These are phyloP conservation scores for Atkinsonella texensis DNA, from an alignment of 2,329 filamentous ascomycete genomes.

Conservation along the genomic window DNA sequence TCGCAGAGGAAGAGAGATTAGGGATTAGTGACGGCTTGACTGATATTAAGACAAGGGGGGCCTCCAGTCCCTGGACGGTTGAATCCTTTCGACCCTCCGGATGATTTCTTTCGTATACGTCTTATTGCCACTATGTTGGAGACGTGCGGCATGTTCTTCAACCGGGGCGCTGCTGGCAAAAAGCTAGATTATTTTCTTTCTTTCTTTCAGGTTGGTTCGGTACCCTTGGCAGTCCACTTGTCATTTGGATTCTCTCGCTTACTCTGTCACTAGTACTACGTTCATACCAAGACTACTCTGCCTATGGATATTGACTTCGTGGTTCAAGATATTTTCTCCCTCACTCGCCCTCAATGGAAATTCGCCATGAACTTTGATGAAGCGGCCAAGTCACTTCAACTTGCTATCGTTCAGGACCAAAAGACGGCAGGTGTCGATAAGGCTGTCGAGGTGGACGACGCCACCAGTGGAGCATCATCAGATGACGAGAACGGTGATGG, in stretches of 20 bases:
- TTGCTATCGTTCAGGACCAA: conserved; percentile 84
- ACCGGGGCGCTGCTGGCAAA: conserved; percentile 84
- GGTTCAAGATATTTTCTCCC: conserved; percentile 78
- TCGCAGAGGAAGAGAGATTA: conserved; percentile 2
- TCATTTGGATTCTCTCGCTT: neutral
- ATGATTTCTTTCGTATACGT: conserved; percentile 93
- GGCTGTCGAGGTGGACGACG: conserved; percentile 57
- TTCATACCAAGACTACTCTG: conserved; percentile 75
- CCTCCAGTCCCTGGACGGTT: conserved; percentile 67
- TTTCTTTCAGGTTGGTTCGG: conserved; percentile 64
- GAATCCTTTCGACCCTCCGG: conserved; percentile 72
- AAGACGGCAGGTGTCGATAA: conserved; percentile 65
- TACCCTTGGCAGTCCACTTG: neutral
- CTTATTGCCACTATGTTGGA: conserved; percentile 82
- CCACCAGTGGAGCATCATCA: conserved; percentile 55
- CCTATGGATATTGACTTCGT: conserved; percentile 98
- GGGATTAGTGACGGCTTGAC: neutral
- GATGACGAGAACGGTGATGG: conserved; percentile 65
- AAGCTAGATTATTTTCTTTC: conserved; percentile 96
- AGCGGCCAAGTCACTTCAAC: conserved; percentile 69
- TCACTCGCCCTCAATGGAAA: conserved; percentile 88
- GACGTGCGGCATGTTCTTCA: conserved; percentile 93
- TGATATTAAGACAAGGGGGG: conserved; percentile 39
- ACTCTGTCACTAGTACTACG: conserved; percentile 58
- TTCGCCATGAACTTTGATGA: conserved; percentile 70